These are phyloP conservation scores for Plasmodium vivax DNA, from an alignment of 169 alveolate genomes.

Conservation along the genomic window DNA sequence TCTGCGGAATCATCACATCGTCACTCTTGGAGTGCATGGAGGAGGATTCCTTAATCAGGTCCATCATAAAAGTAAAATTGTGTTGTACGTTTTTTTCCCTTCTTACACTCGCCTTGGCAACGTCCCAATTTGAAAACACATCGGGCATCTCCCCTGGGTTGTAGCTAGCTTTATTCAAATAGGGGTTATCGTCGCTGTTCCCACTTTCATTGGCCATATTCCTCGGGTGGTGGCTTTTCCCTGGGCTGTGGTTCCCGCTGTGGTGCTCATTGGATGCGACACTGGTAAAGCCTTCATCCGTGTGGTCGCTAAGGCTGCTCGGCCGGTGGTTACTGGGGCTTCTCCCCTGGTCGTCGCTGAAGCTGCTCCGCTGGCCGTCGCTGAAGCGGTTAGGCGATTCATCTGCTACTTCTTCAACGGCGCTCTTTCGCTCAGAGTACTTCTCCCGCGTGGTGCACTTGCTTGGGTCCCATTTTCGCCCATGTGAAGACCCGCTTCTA, in stretches of 20 bases:
- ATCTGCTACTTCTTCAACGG: not conserved
- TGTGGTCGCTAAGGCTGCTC: not conserved
- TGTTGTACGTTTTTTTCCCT: not conserved
- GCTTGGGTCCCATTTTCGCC: not conserved
- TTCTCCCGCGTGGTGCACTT: not conserved
- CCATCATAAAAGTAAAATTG: not conserved
- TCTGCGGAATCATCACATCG: not conserved
- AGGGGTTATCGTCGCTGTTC: not conserved
- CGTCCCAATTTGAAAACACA: not conserved
- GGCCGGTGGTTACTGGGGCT: too few relatives aligned
- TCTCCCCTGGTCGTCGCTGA: not conserved
- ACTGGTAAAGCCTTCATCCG: slow-evolving; percentile 19
- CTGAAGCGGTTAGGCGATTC: not conserved
- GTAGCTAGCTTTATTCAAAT: not conserved
- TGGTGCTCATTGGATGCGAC: slow-evolving; percentile 15
- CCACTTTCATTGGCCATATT: not conserved
- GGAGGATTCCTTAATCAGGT: not conserved
- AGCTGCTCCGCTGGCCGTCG: not conserved
- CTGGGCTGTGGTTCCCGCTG: not conserved
- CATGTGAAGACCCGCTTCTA: not conserved
- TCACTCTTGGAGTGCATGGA: slow-evolving; percentile 1
- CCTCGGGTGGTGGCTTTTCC: not conserved
- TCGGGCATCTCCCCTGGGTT: not conserved
- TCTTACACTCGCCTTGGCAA: not conserved
- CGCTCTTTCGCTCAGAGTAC: not conserved